Evolutionary conservation across 129 eudicot genomes (phyloP).

Genomic region (Chrysanthemum makinoi): DNA sequence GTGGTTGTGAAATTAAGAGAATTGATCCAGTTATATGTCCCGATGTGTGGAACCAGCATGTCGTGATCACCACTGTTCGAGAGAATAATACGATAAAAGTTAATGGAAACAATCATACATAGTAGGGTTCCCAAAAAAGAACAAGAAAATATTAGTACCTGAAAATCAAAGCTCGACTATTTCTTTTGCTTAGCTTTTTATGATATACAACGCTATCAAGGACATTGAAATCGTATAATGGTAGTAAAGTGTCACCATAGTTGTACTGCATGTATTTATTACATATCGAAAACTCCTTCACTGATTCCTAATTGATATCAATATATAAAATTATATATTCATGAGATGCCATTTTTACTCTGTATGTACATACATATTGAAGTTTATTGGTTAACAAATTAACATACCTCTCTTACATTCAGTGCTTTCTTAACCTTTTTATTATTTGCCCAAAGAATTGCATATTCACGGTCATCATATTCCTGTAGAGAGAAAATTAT

Average conservation of each 20-base stretch:
- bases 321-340: neutral
- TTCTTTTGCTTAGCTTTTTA: slow-evolving; percentile 22
- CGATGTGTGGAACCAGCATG: slow-evolving; percentile 24
- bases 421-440: slow-evolving; percentile 25
- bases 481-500: neutral
- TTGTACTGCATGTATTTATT: slow-evolving; percentile 18
- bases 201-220: slow-evolving; percentile 21
- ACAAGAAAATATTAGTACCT: slow-evolving; percentile 9
- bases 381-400: neutral
- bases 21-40: slow-evolving; percentile 25
- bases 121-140: no score
- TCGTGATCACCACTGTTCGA: slow-evolving; percentile 39
- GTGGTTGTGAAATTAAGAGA: slow-evolving; percentile 22
- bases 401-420: slow-evolving; percentile 11
- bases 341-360: neutral
- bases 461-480: neutral
- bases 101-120: neutral
- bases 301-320: slow-evolving; percentile 16
- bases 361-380: neutral
- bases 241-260: slow-evolving; percentile 15
- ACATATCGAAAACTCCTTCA: slow-evolving; percentile 23
- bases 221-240: slow-evolving; percentile 21
- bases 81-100: neutral
- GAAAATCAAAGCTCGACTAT: slow-evolving; percentile 30
- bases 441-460: slow-evolving; percentile 26